These are phyloP conservation scores for Curvularia verruculosa DNA, from an alignment of 2,329 filamentous ascomycete species.

Conservation along the genomic window DNA sequence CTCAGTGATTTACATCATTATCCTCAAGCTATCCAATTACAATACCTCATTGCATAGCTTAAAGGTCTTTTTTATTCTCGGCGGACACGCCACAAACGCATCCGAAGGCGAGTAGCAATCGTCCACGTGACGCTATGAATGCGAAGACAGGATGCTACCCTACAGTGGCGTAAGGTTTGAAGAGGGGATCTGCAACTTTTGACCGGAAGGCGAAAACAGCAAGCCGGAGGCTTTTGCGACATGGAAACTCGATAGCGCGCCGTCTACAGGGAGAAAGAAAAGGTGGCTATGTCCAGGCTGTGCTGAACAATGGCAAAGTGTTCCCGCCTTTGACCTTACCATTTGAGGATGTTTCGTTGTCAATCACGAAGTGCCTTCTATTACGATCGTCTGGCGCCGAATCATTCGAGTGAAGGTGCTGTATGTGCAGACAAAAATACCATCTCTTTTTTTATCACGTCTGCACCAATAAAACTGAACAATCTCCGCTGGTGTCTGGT, in stretches of 20 bases:
- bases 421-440: not conserved
- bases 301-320: not conserved
- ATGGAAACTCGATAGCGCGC: not conserved
- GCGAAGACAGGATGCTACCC: constrained; percentile 11
- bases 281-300: constrained; percentile 2
- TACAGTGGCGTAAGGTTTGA: constrained; percentile 8
- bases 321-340: not conserved
- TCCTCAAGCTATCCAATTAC: constrained; percentile 18
- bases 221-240: constrained; percentile 2
- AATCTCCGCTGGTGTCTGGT: not conserved
- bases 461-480: not conserved
- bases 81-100: not conserved
- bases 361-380: not conserved
- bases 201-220: not conserved
- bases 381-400: not conserved
- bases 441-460: not conserved
- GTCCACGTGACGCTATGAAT: constrained; percentile 21
- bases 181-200: not conserved
- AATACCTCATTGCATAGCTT: constrained; percentile 14
- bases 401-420: not conserved
- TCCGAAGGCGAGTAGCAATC: constrained; percentile 15
- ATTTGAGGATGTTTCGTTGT: not conserved
- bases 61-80: constrained; percentile 7
- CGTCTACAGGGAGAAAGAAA: not conserved
- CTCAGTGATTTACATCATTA: constrained; percentile 32